Base-by-base conservation (phyloP, 208 protist species). In the Phytomonas sp. region DNA sequence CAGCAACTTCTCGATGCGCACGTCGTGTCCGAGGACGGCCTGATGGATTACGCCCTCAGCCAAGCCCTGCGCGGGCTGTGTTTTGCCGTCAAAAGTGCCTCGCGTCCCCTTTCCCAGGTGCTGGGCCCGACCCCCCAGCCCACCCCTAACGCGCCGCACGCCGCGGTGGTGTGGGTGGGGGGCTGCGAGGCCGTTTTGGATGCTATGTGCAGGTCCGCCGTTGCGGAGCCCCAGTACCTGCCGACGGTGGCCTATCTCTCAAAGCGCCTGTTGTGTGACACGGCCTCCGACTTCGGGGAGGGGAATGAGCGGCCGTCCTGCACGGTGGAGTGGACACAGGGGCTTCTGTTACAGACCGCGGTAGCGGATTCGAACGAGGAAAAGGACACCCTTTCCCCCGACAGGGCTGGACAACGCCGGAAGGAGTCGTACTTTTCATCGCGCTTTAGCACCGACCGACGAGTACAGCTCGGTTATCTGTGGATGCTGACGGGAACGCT, bases 251-350 rank as follows among this genome's bases (percentile, higher is more conserved):
- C 86, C 12, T 95, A 86, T 66, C 42, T 93, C 14, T 88, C 87
- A 4, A 77, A 66, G 6, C 82, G 80, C 4, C 66, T 93, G 2
- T 65, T 95, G 31, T 87, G 78, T 63, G 87, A 92, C 67, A 76
- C 73, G 12, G 82, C 81, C 1, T 76, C 87, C 5, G 69, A 66
- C 0, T 82, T 85, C 63, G 90, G 90, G 32, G 80, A 92, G 66
- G 90, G 90, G n/a, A 95, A 95, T 64, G 90, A 91, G 31, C 78
- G 85, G 0, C 90, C 90, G 19, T 90, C 74, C 64, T 91, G 84
- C 69, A 89, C 81, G 19, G 63, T 69, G 6, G 81, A 87, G 68
- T 95, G 90, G 87, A 73, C 72, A 8, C 63, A 78, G 4, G 90
- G 80, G 14, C 72, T 94, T 4, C 74, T 82, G 29, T 61, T 65